Conservation (phyloP, 2,329 filamentous ascomycete genomes). For the Fusarium acutatum region DNA sequence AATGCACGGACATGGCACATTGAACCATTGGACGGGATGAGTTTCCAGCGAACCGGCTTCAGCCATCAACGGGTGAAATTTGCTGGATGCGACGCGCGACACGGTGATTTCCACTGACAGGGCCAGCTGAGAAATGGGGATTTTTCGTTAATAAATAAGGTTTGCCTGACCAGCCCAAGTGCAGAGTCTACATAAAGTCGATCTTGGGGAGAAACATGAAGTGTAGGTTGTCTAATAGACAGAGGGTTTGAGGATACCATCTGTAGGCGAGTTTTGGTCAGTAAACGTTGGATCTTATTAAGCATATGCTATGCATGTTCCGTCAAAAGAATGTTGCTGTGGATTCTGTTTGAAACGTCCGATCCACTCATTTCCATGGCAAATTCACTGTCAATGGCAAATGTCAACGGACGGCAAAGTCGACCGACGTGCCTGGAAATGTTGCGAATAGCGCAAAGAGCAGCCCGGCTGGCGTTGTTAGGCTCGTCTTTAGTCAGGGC, state of each 20-base stretch:
- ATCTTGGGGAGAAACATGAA: not conserved
- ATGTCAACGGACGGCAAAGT: not conserved
- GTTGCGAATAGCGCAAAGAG: constrained; percentile 1
- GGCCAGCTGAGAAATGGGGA: constrained; percentile 6
- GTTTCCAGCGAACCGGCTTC: not conserved
- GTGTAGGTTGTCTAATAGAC: not conserved
- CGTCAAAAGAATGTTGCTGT: not conserved
- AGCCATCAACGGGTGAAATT: not conserved
- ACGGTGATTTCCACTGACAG: constrained; percentile 9
- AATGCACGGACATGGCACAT: constrained; percentile 16
- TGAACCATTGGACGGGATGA: not conserved
- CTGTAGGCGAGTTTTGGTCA: not conserved
- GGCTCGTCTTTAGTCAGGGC: constrained; percentile 16
- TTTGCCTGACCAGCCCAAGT: not conserved
- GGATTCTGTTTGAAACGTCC: constrained; percentile 11
- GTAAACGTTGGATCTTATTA: not conserved
- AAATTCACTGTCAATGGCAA: not conserved
- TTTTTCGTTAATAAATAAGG: not conserved
- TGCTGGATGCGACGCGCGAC: not conserved
- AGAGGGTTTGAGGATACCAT: not conserved
- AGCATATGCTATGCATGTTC: not conserved
- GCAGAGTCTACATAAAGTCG: not conserved
- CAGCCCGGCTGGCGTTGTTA: not conserved
- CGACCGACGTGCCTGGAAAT: constrained; percentile 6
- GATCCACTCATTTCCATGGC: constrained; percentile 3